Evolutionary conservation across 2,329 filamentous ascomycete genomes (phyloP).

Genomic region (Penicillium sp.): DNA sequence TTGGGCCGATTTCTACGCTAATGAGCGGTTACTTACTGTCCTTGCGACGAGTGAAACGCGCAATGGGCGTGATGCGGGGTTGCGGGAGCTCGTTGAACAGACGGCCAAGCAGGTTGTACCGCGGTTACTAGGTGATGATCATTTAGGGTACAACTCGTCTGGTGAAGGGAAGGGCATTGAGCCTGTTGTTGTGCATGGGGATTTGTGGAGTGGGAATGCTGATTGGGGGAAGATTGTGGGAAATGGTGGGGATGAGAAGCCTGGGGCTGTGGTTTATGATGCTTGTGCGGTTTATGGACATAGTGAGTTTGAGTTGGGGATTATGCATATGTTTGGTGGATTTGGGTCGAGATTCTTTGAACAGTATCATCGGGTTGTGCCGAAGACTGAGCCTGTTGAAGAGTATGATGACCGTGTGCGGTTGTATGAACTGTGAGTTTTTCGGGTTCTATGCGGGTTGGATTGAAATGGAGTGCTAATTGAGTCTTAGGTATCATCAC

Average conservation of each 20-base stretch:
- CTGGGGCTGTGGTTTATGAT: conserved; percentile 77
- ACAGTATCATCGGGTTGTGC: conserved; percentile 71
- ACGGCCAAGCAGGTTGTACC: conserved; percentile 66
- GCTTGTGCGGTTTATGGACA: conserved; percentile 78
- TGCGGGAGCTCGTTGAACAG: conserved; percentile 61
- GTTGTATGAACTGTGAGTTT: conserved; percentile 74
- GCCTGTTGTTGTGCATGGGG: conserved; percentile 84
- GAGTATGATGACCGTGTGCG: conserved; percentile 81
- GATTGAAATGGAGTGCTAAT: conserved; percentile 7
- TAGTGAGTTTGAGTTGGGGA: conserved; percentile 84
- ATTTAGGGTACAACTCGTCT: conserved; percentile 50
- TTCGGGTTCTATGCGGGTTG: not conserved
- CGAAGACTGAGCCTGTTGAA: conserved; percentile 70
- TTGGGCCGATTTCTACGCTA: conserved; percentile 83
- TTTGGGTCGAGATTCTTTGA: conserved; percentile 67
- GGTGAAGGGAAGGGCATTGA: conserved; percentile 53
- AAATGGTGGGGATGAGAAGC: conserved; percentile 38
- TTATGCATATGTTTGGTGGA: conserved; percentile 95
- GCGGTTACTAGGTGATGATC: conserved; percentile 64
- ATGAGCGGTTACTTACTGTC: conserved; percentile 67
- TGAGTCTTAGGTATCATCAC: conserved; percentile 68
- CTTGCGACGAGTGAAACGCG: conserved; percentile 53
- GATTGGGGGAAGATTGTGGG: conserved; percentile 59
- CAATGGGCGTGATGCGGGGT: conserved; percentile 61
- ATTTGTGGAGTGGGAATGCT: conserved; percentile 90